A percentile compares a stretch with the other conserved stretches of the same genome.
These are phyloP conservation scores for Lagenidium sp. DNA, from an alignment of 352 stramenopile genomes.

Conservation along the genomic window DNA sequence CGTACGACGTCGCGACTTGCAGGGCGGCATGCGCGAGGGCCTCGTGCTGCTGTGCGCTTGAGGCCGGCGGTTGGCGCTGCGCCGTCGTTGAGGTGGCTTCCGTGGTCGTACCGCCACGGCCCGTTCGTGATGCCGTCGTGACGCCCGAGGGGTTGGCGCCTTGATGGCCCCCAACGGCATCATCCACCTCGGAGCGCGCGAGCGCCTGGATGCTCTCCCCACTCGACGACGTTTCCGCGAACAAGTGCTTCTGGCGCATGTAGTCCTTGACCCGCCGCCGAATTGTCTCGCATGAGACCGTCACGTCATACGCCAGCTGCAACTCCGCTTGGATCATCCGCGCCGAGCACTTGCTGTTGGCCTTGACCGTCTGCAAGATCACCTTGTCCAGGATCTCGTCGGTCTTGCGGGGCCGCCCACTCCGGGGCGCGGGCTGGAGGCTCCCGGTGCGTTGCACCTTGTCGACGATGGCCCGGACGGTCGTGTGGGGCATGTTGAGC, in stretches of 20 bases:
- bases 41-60: too few species aligned
- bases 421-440: conserved; percentile 36
- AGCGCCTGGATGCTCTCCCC: background rate
- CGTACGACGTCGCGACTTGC: too few species aligned
- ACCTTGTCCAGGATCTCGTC: conserved; percentile 55
- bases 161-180: too few species aligned
- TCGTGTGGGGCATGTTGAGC: conserved; percentile 61
- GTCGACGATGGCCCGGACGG: conserved; percentile 59
- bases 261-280: conserved; percentile 55
- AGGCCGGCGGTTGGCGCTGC: too few species aligned
- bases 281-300: conserved; percentile 62
- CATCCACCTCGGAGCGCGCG: too few species aligned
- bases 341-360: conserved; percentile 47
- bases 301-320: conserved; percentile 29
- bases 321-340: conserved; percentile 52
- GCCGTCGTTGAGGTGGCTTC: too few species aligned
- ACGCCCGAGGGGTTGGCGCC: too few species aligned
- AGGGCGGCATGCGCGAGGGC: too few species aligned
- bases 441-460: conserved; percentile 47
- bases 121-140: too few species aligned
- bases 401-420: conserved; percentile 49
- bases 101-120: too few species aligned
- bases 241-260: conserved; percentile 23
- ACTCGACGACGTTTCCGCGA: conserved; percentile 7
- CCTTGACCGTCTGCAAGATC: conserved; percentile 48